phyloP scores from a whole-genome alignment of 768 basidiomycete genomes.

The Scleroderma citrinum region DNA sequence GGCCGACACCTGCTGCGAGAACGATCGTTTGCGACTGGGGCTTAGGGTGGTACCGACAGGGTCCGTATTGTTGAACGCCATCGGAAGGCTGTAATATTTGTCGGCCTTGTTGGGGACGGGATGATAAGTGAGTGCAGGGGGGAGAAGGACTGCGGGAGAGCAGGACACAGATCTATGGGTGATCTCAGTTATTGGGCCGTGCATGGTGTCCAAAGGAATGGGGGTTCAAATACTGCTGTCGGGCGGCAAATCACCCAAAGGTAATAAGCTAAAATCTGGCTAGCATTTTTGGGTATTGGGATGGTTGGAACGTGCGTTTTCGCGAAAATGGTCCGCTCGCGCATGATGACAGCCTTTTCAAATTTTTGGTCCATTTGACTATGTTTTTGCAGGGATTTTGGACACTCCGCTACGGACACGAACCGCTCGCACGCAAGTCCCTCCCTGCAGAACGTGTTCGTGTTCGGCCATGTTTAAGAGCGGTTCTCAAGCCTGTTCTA shows the following conservation, averaged over 20 bases:
- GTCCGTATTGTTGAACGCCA: not conserved
- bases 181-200: no score
- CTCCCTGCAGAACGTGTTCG: not conserved
- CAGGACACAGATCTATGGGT: not conserved
- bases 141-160: not conserved
- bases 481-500: no score
- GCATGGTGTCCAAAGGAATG: no score
- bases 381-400: no score
- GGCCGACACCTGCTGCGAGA: conserved; percentile 8
- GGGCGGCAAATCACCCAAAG: not conserved
- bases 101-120: not conserved
- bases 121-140: not conserved
- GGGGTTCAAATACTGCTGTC: not conserved
- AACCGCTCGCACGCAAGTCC: not conserved
- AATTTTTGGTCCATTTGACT: no score
- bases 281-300: not conserved
- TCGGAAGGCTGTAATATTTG: not conserved
- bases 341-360: no score
- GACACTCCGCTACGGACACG: no score
- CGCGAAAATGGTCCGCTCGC: no score
- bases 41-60: not conserved
- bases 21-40: not conserved
- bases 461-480: no score
- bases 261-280: not conserved
- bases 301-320: not conserved